phyloP scores from a whole-genome alignment of 768 basidiomycete species.

The Russula ochroleuca region DNA sequence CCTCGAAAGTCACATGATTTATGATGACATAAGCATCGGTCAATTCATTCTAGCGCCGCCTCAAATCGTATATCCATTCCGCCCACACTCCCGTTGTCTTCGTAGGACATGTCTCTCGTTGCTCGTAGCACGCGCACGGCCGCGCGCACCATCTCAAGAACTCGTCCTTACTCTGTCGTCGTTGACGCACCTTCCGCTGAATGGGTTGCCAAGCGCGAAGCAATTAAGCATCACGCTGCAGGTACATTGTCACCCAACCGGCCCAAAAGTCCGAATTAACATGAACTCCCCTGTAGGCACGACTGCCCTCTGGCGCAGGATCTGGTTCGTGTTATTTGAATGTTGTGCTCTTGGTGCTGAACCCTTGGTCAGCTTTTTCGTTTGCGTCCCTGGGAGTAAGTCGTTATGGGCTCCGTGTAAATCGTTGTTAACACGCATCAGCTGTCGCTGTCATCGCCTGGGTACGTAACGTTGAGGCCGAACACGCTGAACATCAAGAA shows the following conservation, averaged over 20 bases:
- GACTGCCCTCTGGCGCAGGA: slow-evolving; percentile 79
- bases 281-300: slow-evolving; percentile 48
- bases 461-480: slow-evolving; percentile 50
- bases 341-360: slow-evolving; percentile 13
- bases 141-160: slow-evolving; percentile 41
- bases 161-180: slow-evolving; percentile 37
- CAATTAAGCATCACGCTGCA: slow-evolving; percentile 60
- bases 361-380: slow-evolving; percentile 53
- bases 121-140: slow-evolving; percentile 47
- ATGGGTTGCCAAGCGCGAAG: slow-evolving; percentile 51
- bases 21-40: neutral
- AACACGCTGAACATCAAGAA: slow-evolving; percentile 67
- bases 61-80: slow-evolving; percentile 3
- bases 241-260: slow-evolving; percentile 39
- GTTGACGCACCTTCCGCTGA: slow-evolving; percentile 39
- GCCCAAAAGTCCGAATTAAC: slow-evolving; percentile 16
- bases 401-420: slow-evolving; percentile 22
- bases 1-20: slow-evolving; percentile 21
- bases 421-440: slow-evolving; percentile 8
- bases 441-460: slow-evolving; percentile 37
- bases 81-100: slow-evolving; percentile 15
- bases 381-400: slow-evolving; percentile 72
- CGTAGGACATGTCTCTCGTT: slow-evolving; percentile 36
- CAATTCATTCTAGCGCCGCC: slow-evolving; percentile 8
- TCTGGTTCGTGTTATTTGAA: slow-evolving; percentile 50